Evolutionary conservation across 2,329 filamentous ascomycete species (phyloP).

Genomic region (Aspergillus uvarum): DNA sequence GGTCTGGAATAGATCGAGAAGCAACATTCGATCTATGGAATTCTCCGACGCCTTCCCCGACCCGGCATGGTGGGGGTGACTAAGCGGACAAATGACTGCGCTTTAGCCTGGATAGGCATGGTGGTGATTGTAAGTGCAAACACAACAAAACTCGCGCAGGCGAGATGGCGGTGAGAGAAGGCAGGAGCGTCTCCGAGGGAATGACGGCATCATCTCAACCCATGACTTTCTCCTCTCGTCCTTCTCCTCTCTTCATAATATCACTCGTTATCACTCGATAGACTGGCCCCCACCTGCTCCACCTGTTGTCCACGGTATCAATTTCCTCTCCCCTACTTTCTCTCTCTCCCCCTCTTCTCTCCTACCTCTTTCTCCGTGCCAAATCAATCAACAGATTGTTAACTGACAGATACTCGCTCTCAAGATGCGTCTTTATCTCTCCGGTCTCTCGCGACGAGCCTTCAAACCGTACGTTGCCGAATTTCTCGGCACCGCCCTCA

Average conservation of each 20-base stretch:
- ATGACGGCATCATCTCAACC: not conserved
- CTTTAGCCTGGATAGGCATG: no score
- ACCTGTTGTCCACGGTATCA: not conserved
- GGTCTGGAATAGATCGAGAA: no score
- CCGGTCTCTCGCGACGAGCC: conserved; percentile 15
- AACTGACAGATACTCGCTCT: not conserved
- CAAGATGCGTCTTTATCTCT: conserved; percentile 13
- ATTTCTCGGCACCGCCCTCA: conserved; percentile 33
- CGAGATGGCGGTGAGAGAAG: no score
- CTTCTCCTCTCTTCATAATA: no score
- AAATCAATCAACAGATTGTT: not conserved
- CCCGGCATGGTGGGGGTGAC: no score
- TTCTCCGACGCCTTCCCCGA: no score
- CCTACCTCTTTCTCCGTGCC: not conserved
- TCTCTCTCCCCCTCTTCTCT: not conserved
- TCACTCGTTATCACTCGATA: not conserved
- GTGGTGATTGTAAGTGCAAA: no score
- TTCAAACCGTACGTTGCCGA: conserved; percentile 31
- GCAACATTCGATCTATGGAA: no score
- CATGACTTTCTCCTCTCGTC: no score
- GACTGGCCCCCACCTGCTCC: not conserved
- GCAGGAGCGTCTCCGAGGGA: no score
- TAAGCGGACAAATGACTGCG: no score
- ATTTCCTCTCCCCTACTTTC: not conserved
- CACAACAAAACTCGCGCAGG: no score